Evolutionary conservation across 345 rosid species (phyloP), one percentile per base, ranked within the genome.

Genomic region (Cardamine chenopodiifolia): DNA sequence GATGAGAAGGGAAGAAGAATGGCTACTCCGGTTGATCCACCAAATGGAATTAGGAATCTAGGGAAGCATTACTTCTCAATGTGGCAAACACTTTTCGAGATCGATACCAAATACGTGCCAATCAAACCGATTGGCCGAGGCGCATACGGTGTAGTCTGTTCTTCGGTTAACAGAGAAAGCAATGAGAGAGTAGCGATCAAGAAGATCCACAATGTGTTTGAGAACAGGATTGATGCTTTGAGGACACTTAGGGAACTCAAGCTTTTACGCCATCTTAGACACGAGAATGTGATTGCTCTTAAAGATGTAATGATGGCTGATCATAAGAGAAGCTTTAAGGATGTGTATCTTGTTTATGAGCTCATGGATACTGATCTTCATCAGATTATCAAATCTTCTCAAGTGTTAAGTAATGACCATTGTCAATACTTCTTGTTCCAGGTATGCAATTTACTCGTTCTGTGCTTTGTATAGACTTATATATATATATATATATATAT

Each of bases 341-440:
- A 93, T 83, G 98, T 90, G 4, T 93, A 93, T 77, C 81, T 93
- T 62, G 98, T 93, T 48, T 90, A 88, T 23, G 98, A 93, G 54
- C 97, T 93, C 59, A 88, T 90, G 95, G 98, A 88, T 72, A 90
- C 95, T 0, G 95, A 92, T 83, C 81, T 92, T 68, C 95, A 93
- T 63, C 98, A 93, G 76, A 90, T 89, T 63, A 90, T 93, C 15
- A 90, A 90, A 80, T 90, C 98, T 9, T 83, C 97, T 68, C 98
- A 90, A 75, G 48, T 84, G 22, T 88, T 93, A 32, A 62, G 82
- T 2, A 90, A 87, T 77, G 97, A 90, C 78, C 98, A 93, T 75
- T 89, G 92, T 66, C 93, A 87, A 56, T 93, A 90, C 74, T 93
- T 93, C 76, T 83, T 89, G 79, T 85, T 90, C 61, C 97, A 92